These are phyloP conservation scores for Trypanosoma theileri DNA, from an alignment of 208 protist species.

Conservation along the genomic window DNA sequence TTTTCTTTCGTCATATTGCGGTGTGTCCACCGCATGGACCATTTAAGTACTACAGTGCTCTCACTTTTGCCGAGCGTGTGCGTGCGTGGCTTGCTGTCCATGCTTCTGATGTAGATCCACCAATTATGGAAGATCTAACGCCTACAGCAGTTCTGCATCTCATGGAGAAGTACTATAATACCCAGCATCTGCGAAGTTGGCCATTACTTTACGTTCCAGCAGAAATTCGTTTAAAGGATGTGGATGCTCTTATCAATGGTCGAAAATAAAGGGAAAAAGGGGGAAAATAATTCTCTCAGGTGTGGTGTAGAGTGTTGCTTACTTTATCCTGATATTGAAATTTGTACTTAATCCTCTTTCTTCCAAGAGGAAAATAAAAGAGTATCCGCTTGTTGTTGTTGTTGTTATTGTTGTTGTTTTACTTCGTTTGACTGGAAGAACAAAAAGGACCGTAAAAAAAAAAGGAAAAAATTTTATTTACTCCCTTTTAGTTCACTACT, in stretches of 20 bases:
- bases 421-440: conserved; percentile 23
- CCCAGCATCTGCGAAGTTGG: conserved; percentile 60
- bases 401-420: conserved; percentile 20
- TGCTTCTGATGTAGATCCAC: background rate
- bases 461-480: no score
- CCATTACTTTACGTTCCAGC: conserved; percentile 78
- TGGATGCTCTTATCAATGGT: conserved; percentile 41
- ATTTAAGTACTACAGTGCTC: conserved; percentile 64
- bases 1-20: conserved; percentile 72
- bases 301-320: no score
- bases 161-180: conserved; percentile 66
- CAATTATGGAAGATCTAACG: conserved; percentile 33
- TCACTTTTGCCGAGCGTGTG: conserved; percentile 69
- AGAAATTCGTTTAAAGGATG: conserved; percentile 58
- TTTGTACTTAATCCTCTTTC: background rate
- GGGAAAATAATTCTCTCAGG: background rate
- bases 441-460: background rate
- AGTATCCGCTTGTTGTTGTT: conserved; percentile 23
- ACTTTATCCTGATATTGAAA: background rate
- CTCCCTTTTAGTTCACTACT: no score
- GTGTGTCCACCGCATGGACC: conserved; percentile 69
- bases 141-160: conserved; percentile 54
- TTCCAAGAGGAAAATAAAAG: background rate
- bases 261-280: background rate
- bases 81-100: conserved; percentile 17